Base-by-base conservation (phyloP, 306 rosid species). In the Cucumis hystrix region DNA sequence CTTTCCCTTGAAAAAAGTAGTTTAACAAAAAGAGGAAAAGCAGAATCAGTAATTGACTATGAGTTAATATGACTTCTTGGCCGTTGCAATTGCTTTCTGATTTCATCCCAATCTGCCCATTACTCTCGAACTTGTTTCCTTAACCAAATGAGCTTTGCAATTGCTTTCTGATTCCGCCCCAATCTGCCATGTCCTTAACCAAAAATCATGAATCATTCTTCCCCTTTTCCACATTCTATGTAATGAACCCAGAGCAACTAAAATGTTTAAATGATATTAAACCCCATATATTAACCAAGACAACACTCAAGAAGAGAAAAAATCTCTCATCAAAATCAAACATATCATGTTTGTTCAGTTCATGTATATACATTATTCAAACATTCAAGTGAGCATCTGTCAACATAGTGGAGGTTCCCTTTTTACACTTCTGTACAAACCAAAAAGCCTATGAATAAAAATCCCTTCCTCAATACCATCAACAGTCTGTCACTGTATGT, bases 291-390 rank as follows among this genome's bases (percentile, higher is more conserved):
- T n/a, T 33, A 68, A 41, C 6, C 41, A 66, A 37, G 37, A 33
- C 37, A 33, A 33, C 37, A 40, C 51, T 65, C 51, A 4, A 67
- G 74, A 30, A 67, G 52, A 67, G 30, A 67, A 67, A 7, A 40
- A 33, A 33, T 33, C 37, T 39, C 11, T 68, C 35, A 41, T 68
- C 74, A 68, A 68, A 68, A 68, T 21, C n/a, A 41, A 40, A 69
- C 20, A 69, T 41, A 18, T 69, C 41, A 21, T 47, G 40, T 23
- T 70, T 15, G 76, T 70, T 70, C 59, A 70, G 59, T 70, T 45
- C 13, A 47, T 47, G 40, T 70, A 47, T 70, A 45, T 49, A 71
- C 76, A 71, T 71, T 71, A 71, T 71, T 71, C 76, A 71, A 71
- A 49, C 76, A 45, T 71, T 14, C 59, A 49, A 15, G 41, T 71